These are phyloP conservation scores for Juglanconis sp. DNA, from an alignment of 2,329 filamentous ascomycete genomes.

Conservation along the genomic window DNA sequence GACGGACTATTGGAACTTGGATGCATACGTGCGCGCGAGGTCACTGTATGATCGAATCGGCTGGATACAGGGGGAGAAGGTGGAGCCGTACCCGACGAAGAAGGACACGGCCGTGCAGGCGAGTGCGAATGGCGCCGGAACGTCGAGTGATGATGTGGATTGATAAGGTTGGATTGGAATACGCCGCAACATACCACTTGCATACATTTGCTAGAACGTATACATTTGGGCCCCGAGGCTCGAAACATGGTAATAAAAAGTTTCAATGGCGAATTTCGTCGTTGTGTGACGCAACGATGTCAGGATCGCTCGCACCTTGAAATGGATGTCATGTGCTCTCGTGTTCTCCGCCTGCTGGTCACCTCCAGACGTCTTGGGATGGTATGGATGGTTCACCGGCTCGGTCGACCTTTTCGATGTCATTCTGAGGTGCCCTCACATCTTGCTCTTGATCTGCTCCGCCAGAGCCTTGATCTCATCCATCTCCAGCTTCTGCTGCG, in stretches of 20 bases:
- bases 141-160: slow-evolving; percentile 47
- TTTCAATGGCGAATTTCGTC: not conserved
- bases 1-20: slow-evolving; percentile 82
- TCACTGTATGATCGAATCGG: slow-evolving; percentile 83
- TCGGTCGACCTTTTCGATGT: not conserved
- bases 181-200: not conserved
- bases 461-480: slow-evolving; percentile 74
- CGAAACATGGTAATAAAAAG: not conserved
- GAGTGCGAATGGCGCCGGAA: slow-evolving; percentile 24
- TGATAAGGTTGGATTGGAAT: slow-evolving; percentile 15
- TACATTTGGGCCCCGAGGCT: slow-evolving; percentile 1
- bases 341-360: not conserved
- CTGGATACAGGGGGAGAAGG: slow-evolving; percentile 65
- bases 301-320: not conserved
- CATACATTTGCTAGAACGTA: not conserved
- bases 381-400: not conserved
- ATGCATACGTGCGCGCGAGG: slow-evolving; percentile 80
- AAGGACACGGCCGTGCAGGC: slow-evolving; percentile 20
- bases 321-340: not conserved
- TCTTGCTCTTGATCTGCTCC: slow-evolving; percentile 86
- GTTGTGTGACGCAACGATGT: not conserved
- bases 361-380: not conserved
- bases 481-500: slow-evolving; percentile 72
- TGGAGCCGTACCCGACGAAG: slow-evolving; percentile 63
- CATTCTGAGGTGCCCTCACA: slow-evolving; percentile 47